A percentile compares a stretch with the other conserved stretches of the same genome.
These are phyloP conservation scores for Sclerotinia spermophila DNA, from an alignment of 2,329 filamentous ascomycete species.

Conservation along the genomic window DNA sequence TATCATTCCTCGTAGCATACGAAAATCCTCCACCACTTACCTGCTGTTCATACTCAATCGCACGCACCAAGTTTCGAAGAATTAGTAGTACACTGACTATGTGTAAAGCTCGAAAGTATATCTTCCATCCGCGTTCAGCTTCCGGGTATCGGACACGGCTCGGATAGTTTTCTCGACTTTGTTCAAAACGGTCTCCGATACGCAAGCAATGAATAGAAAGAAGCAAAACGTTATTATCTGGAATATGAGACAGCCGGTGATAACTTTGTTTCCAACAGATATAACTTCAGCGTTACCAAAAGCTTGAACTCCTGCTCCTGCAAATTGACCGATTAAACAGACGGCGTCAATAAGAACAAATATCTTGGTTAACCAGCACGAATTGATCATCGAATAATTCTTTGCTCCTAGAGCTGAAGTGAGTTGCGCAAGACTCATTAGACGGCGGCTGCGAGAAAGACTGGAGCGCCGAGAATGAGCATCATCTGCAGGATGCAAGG, in stretches of 20 bases:
- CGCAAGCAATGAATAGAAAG: background rate
- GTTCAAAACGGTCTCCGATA: background rate
- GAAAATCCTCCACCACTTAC: background rate
- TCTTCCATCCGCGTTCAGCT: background rate
- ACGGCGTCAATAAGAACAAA: conserved; percentile 50
- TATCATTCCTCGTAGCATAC: background rate
- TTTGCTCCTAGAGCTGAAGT: conserved; percentile 41
- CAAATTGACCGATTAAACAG: conserved; percentile 45
- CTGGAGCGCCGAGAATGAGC: conserved; percentile 43
- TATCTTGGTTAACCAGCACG: conserved; percentile 47
- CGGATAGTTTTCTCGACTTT: background rate
- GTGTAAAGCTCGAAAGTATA: background rate
- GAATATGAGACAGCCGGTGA: background rate
- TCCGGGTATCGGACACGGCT: background rate
- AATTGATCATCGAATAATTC: conserved; percentile 42
- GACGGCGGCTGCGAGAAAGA: conserved; percentile 44
- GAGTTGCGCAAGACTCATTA: conserved; percentile 47
- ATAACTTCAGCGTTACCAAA: background rate
- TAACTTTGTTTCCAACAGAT: background rate
- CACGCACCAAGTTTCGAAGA: background rate
- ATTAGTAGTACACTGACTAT: background rate
- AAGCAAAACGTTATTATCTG: background rate
- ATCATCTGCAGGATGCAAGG: conserved; percentile 42
- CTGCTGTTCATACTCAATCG: background rate
- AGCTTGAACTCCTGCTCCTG: conserved; percentile 33